These are phyloP conservation scores for Neurospora sp. DNA, from an alignment of 495 filamentous ascomycete species.

Conservation along the genomic window DNA sequence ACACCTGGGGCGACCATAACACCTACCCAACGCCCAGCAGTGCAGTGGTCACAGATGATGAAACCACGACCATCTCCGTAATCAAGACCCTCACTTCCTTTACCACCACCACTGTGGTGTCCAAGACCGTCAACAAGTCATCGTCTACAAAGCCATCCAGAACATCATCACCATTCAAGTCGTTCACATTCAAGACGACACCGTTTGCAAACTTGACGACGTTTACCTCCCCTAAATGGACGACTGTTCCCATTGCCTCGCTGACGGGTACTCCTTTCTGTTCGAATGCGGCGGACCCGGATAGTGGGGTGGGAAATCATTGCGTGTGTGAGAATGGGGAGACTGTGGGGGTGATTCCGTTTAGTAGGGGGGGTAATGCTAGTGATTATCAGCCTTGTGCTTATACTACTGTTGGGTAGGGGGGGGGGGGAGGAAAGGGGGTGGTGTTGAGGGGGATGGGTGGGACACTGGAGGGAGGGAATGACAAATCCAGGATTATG, in stretches of 20 bases:
- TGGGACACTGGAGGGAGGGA: not conserved
- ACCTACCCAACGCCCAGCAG: not conserved
- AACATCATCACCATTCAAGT: not conserved
- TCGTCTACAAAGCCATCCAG: not conserved
- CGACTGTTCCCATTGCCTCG: slow-evolving; percentile 6
- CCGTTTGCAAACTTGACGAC: not conserved
- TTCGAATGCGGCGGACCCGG: slow-evolving; percentile 7
- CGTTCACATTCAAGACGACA: not conserved
- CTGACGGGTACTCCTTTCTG: slow-evolving; percentile 9
- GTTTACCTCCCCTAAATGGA: slow-evolving; percentile 1
- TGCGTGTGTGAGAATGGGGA: slow-evolving; percentile 12
- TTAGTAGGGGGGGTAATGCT: not conserved
- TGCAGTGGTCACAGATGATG: not conserved
- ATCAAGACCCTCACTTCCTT: not conserved
- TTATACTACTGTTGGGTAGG: slow-evolving; percentile 8
- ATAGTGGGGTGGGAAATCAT: slow-evolving; percentile 10
- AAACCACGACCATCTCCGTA: not conserved
- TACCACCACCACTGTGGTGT: not conserved
- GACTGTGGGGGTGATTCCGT: slow-evolving; percentile 6
- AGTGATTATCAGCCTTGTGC: slow-evolving; percentile 15
- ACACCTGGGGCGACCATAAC: not conserved
- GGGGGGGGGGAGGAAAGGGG: not conserved
- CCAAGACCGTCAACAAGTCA: not conserved
- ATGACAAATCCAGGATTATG: not conserved
- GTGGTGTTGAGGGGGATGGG: not conserved